Evolutionary conservation across 2,329 filamentous ascomycete species (phyloP).

Genomic region (Pseudophaeomoniella oleicola): DNA sequence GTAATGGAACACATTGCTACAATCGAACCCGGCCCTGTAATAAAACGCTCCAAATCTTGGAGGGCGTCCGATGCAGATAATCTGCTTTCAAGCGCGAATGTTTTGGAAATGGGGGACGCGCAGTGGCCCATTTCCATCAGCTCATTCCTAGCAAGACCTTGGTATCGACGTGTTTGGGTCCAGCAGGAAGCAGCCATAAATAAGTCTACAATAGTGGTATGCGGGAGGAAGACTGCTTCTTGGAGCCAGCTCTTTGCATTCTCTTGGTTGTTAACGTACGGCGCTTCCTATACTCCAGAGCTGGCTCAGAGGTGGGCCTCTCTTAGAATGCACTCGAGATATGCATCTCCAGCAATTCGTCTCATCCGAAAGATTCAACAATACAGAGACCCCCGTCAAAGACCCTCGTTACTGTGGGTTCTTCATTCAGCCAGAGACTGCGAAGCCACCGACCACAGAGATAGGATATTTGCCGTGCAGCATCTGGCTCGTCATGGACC

Average conservation of each 20-base stretch:
- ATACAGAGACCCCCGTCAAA: not conserved
- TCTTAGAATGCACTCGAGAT: not conserved
- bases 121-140: not conserved
- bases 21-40: not conserved
- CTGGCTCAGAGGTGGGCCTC: not conserved
- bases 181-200: slow-evolving; percentile 10
- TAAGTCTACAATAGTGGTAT: not conserved
- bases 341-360: not conserved
- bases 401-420: not conserved
- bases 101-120: not conserved
- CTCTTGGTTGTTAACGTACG: not conserved
- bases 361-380: not conserved
- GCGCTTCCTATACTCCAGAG: not conserved
- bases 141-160: slow-evolving; percentile 8
- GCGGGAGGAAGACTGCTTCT: not conserved
- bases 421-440: not conserved
- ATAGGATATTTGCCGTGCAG: not conserved
- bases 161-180: slow-evolving; percentile 12
- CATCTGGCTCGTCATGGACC: not conserved
- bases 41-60: not conserved
- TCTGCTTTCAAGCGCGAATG: not conserved
- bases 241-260: not conserved
- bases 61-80: not conserved
- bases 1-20: not conserved
- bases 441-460: not conserved